Base-by-base conservation (phyloP, 768 basidiomycete species). In the Boletus subcaerulescens region DNA sequence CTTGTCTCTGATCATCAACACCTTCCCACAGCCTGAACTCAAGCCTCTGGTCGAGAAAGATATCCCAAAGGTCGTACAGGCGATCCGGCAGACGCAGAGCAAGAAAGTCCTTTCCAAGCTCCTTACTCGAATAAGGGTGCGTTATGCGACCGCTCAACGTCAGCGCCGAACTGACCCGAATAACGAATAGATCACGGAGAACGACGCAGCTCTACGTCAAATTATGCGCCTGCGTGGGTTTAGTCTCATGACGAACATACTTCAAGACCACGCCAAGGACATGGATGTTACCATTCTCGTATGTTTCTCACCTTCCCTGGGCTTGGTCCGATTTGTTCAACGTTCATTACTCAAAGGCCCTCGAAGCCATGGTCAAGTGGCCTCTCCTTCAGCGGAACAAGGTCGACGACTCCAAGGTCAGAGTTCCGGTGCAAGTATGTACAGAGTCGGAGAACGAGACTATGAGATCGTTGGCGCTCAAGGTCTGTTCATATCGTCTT, bases 191-290 rank as follows among this genome's bases (percentile, higher is more conserved):
- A 85, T 96, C 54, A 96, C 96, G 3, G 84, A 88, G 38, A 92
- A 96, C 57, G 79, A 83, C 42, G 77, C 83, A 0, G 84, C 92
- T 13, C 75, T 93, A 24, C 79, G 91, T 31, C 85, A 93, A 67
- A 78, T 98, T 45, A 88, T 97, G 84, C 87, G 93, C 5, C 75
- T 98, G 65, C 92, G 97, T 66, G 95, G 95, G 3, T 91, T 95
- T 68, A 90, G 87, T 71, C 75, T 94, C 15, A 95, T 98, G 92
- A 87, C 84, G 43, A 91, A 89, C 64, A 79, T 98, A 38, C 73
- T 98, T 31, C 83, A 89, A 36, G 93, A 98, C 64, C 76, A 93
- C 60, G 65, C 65, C 12, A 75, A 79, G 17, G 92, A 98, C 64
- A 45, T 74, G 32, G 91, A 94, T 39, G 74, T 96, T 39, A 71